Evolutionary conservation across 345 rosid genomes (phyloP).

Genomic region (Eucalyptus regnans): DNA sequence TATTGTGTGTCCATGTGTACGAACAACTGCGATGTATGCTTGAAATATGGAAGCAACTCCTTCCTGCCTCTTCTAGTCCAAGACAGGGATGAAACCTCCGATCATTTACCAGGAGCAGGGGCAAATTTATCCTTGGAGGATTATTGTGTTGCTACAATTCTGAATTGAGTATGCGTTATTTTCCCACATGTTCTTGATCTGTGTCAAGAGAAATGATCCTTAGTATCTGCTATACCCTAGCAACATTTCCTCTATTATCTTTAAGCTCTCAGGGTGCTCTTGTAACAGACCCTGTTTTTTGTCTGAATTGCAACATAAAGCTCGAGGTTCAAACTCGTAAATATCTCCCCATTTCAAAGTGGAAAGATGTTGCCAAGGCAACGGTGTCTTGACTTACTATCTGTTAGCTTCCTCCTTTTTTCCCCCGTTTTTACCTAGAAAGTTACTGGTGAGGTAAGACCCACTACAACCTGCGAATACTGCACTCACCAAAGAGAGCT

Average conservation of each 20-base stretch:
- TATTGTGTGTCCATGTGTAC: neutral
- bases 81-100: neutral
- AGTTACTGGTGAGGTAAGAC: neutral
- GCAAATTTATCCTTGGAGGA: neutral
- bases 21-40: neutral
- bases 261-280: neutral
- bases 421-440: neutral
- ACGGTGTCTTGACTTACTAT: neutral
- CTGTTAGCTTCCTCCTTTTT: neutral
- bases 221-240: neutral
- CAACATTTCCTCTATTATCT: neutral
- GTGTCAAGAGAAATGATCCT: neutral
- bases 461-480: neutral
- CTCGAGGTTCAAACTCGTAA: neutral
- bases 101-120: neutral
- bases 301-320: neutral
- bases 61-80: neutral
- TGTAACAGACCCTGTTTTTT: neutral
- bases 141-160: neutral
- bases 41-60: neutral
- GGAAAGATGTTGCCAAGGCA: neutral
- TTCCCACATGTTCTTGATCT: neutral
- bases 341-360: neutral
- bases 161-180: neutral
- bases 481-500: neutral